Evolutionary conservation across 208 protist species (phyloP).

Genomic region (Crithidia bombi): DNA sequence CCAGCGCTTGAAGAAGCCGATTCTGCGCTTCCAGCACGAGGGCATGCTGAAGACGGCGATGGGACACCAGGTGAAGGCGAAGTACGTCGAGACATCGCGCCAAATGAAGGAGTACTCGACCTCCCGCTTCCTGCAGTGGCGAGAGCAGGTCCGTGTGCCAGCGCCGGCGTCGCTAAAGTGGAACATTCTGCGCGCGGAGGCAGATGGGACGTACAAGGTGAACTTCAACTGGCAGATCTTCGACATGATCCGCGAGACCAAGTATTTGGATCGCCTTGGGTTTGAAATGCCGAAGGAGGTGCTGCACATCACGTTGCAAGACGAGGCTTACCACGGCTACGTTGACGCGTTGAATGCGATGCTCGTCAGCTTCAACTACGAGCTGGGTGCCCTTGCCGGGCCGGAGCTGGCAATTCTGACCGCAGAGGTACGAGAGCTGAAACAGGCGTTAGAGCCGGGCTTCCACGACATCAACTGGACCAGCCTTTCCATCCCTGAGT

Average conservation of each 20-base stretch:
- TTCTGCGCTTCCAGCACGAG: conserved; percentile 94
- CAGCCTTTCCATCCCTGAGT: conserved; percentile 97
- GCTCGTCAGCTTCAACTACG: conserved; percentile 91
- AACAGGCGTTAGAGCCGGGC: conserved; percentile 91
- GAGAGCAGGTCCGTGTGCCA: conserved; percentile 79
- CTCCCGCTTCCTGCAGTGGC: conserved; percentile 92
- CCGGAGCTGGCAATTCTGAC: conserved; percentile 93
- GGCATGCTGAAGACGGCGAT: conserved; percentile 92
- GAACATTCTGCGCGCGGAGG: conserved; percentile 80
- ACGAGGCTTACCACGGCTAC: conserved; percentile 96
- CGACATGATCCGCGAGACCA: conserved; percentile 96
- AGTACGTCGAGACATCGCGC: conserved; percentile 94
- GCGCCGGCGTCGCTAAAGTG: conserved; percentile 91
- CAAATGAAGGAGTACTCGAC: conserved; percentile 96
- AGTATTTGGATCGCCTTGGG: conserved; percentile 97
- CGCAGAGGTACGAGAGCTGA: conserved; percentile 90
- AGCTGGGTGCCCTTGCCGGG: conserved; percentile 83
- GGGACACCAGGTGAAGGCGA: conserved; percentile 89
- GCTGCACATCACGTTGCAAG: conserved; percentile 97
- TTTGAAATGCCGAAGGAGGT: conserved; percentile 96
- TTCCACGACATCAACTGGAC: conserved; percentile 98
- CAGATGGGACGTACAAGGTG: conserved; percentile 85
- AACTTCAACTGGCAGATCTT: conserved; percentile 95
- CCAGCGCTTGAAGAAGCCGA: conserved; percentile 96
- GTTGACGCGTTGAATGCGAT: conserved; percentile 96